Conservation (phyloP, 352 stramenopile genomes). For the Phytophthora boehmeriae region DNA sequence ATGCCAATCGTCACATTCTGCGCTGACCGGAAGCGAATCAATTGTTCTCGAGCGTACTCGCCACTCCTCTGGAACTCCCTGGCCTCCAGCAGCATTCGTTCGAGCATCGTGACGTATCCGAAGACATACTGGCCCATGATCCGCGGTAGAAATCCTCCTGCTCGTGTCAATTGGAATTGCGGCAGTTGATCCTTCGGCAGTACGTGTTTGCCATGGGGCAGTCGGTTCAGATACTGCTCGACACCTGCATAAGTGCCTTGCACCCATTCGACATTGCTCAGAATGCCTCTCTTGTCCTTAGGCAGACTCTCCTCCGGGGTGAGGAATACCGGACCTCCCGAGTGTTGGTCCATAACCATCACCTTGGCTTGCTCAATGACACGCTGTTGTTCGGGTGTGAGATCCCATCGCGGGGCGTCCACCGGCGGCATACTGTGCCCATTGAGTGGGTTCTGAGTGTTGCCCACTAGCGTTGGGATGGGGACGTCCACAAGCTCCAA, state of each 20-base stretch:
- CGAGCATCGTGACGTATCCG: slow-evolving; percentile 57
- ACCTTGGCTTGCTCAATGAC: slow-evolving; percentile 35
- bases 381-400: slow-evolving; percentile 33
- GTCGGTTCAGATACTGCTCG: slow-evolving; percentile 55
- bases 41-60: slow-evolving; percentile 41
- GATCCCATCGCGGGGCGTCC: slow-evolving; percentile 27
- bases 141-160: slow-evolving; percentile 53
- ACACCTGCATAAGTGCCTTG: slow-evolving; percentile 76
- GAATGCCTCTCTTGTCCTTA: slow-evolving; percentile 37
- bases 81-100: slow-evolving; percentile 66
- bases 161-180: slow-evolving; percentile 56
- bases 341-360: slow-evolving; percentile 51
- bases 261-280: slow-evolving; percentile 61
- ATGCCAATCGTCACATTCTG: slow-evolving; percentile 56
- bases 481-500: slow-evolving; percentile 39
- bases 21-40: slow-evolving; percentile 55
- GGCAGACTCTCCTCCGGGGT: slow-evolving; percentile 24
- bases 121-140: slow-evolving; percentile 79
- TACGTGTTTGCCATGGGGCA: slow-evolving; percentile 12
- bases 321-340: slow-evolving; percentile 47
- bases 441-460: slow-evolving; percentile 40
- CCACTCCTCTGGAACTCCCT: slow-evolving; percentile 39
- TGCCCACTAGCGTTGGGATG: slow-evolving; percentile 32
- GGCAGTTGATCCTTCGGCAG: slow-evolving; percentile 16
- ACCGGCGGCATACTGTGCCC: slow-evolving; percentile 32